phyloP scores from a whole-genome alignment of 1,284 basidiomycete genomes.

The Rhodotorula sp. region DNA sequence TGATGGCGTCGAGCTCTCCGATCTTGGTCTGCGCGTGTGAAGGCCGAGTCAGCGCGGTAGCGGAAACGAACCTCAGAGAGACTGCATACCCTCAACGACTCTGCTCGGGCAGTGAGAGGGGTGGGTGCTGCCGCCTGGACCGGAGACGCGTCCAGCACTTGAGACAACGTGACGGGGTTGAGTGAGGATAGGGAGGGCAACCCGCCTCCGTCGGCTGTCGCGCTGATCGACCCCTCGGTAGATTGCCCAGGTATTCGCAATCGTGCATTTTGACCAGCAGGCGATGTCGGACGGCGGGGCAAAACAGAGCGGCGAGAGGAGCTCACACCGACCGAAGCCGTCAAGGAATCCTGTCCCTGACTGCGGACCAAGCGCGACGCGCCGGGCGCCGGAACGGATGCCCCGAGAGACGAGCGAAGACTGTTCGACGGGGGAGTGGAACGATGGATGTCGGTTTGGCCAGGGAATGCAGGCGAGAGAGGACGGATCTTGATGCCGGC shows the following conservation, averaged over 20 bases:
- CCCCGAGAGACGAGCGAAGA: not conserved
- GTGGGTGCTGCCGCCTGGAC: not conserved
- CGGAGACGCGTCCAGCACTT: conserved; percentile 1
- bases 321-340: not conserved
- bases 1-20: conserved; percentile 61
- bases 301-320: not conserved
- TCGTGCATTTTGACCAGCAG: too few species aligned
- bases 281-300: too few species aligned
- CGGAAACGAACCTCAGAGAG: not conserved
- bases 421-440: not conserved
- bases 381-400: not conserved
- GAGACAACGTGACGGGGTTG: not conserved
- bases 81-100: conserved; percentile 26
- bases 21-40: conserved; percentile 57
- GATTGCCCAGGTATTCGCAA: too few species aligned
- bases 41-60: not conserved
- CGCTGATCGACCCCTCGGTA: too few species aligned
- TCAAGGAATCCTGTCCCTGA: not conserved
- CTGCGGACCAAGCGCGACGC: not conserved
- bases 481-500: conserved; percentile 76
- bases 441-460: not conserved
- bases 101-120: conserved; percentile 14
- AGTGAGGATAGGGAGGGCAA: not conserved
- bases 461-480: not conserved
- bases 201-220: too few species aligned